Percentiles rank a stretch among this genome's conserved stretches.
phyloP scores from a whole-genome alignment of 805 yeast species.

The Saturnispora silvae region DNA sequence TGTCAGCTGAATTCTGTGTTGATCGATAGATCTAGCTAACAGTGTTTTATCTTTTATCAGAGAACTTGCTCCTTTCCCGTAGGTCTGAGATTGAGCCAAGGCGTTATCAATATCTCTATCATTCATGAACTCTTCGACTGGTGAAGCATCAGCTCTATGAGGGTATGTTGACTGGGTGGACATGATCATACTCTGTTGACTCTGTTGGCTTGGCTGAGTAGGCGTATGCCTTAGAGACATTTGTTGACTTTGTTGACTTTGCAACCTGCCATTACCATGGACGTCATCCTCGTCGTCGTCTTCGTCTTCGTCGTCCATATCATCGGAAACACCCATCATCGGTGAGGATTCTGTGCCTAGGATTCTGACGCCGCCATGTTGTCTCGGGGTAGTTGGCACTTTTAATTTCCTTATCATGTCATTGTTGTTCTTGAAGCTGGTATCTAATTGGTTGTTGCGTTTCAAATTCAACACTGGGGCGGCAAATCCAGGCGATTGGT shows the following conservation, averaged over 20 bases:
- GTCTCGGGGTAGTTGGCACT: slow-evolving; percentile 10
- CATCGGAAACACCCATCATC: slow-evolving; percentile 9
- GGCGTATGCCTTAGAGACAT: no score
- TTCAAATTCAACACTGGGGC: background rate
- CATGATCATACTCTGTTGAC: background rate
- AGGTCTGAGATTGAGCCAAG: slow-evolving; percentile 14
- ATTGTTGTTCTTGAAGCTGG: background rate
- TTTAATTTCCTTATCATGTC: slow-evolving; percentile 12
- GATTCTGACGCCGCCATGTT: background rate
- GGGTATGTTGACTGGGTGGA: background rate
- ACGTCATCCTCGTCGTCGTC: slow-evolving; percentile 7
- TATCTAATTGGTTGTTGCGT: background rate
- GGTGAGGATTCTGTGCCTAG: slow-evolving; percentile 10
- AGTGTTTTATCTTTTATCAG: slow-evolving; percentile 4
- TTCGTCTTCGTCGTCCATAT: slow-evolving; percentile 1
- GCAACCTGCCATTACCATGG: background rate
- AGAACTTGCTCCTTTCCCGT: slow-evolving; percentile 10
- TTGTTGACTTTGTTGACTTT: background rate
- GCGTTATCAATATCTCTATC: slow-evolving; percentile 42
- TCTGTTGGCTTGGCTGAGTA: background rate
- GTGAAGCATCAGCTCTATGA: slow-evolving; percentile 22
- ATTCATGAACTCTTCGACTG: slow-evolving; percentile 45
- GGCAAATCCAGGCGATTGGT: background rate
- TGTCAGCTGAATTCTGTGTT: slow-evolving; percentile 2
- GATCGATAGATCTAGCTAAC: background rate